These are phyloP conservation scores for Starmerella geochares DNA, from an alignment of 805 yeast genomes.

Conservation along the genomic window DNA sequence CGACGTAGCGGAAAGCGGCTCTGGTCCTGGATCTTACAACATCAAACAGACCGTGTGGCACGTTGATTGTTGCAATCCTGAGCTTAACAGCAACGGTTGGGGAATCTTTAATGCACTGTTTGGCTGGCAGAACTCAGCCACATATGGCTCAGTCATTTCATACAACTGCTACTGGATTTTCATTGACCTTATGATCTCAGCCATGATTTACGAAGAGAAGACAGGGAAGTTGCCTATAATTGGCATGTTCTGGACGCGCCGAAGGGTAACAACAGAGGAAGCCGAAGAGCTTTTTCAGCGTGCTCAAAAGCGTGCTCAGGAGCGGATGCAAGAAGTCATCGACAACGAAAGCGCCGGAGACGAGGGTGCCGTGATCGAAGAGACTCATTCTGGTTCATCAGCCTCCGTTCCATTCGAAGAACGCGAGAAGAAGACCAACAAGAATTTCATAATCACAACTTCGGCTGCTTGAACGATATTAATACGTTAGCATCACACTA, in stretches of 20 bases:
- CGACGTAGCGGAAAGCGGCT: conserved; percentile 86
- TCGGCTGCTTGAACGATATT: neutral
- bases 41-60: conserved; percentile 78
- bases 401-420: conserved; percentile 8
- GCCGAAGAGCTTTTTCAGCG: conserved; percentile 30
- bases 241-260: conserved; percentile 38
- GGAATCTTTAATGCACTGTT: conserved; percentile 86
- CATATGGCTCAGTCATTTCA: conserved; percentile 79
- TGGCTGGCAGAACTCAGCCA: conserved; percentile 97
- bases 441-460: neutral
- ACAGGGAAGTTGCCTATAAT: conserved; percentile 61
- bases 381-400: conserved; percentile 8
- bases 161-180: conserved; percentile 84
- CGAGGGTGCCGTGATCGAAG: conserved; percentile 22
- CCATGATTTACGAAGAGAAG: conserved; percentile 77
- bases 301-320: conserved; percentile 23
- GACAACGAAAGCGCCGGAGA: conserved; percentile 20
- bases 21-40: conserved; percentile 92
- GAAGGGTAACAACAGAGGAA: conserved; percentile 31
- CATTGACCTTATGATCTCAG: conserved; percentile 43
- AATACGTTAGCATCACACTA: no score
- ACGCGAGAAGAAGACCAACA: neutral
- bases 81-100: conserved; percentile 71
- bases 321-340: conserved; percentile 13
- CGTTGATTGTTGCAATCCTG: conserved; percentile 95